Conservation (phyloP, 495 filamentous ascomycete genomes). For the Massariosphaeria phaeospora region DNA sequence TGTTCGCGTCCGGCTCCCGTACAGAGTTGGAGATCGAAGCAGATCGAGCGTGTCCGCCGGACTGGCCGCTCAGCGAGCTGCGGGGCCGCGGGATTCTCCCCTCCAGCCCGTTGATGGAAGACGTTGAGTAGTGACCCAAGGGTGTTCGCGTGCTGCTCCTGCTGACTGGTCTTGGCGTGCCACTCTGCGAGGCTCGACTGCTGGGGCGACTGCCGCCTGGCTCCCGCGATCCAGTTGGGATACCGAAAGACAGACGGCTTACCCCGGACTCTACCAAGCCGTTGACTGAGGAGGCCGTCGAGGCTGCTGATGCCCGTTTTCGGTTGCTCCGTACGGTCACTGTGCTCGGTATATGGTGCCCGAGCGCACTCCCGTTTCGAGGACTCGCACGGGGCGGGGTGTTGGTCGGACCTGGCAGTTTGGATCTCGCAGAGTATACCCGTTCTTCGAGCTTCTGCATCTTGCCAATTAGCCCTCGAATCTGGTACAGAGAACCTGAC, state of each 20-base stretch:
- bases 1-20: slow-evolving; percentile 22
- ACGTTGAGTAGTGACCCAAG: slow-evolving; percentile 44
- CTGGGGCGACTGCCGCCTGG: slow-evolving; percentile 49
- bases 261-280: slow-evolving; percentile 27
- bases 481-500: slow-evolving; percentile 85
- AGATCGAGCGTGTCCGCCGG: slow-evolving; percentile 33
- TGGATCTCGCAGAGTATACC: slow-evolving; percentile 88
- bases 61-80: slow-evolving; percentile 52
- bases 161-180: slow-evolving; percentile 54
- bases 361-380: slow-evolving; percentile 52
- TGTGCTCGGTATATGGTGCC: slow-evolving; percentile 60
- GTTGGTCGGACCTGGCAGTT: slow-evolving; percentile 72
- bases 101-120: slow-evolving; percentile 38
- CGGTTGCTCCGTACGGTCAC: slow-evolving; percentile 73
- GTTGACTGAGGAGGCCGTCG: slow-evolving; percentile 45
- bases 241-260: slow-evolving; percentile 51
- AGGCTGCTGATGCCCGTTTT: slow-evolving; percentile 56
- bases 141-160: slow-evolving; percentile 70
- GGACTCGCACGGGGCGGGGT: slow-evolving; percentile 82
- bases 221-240: slow-evolving; percentile 35
- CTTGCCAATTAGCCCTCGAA: slow-evolving; percentile 86
- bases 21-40: slow-evolving; percentile 19
- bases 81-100: slow-evolving; percentile 45
- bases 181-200: slow-evolving; percentile 51
- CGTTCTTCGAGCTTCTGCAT: slow-evolving; percentile 94